These are phyloP conservation scores for Fusarium subtropicale DNA, from an alignment of 2,329 filamentous ascomycete genomes.

Conservation along the genomic window DNA sequence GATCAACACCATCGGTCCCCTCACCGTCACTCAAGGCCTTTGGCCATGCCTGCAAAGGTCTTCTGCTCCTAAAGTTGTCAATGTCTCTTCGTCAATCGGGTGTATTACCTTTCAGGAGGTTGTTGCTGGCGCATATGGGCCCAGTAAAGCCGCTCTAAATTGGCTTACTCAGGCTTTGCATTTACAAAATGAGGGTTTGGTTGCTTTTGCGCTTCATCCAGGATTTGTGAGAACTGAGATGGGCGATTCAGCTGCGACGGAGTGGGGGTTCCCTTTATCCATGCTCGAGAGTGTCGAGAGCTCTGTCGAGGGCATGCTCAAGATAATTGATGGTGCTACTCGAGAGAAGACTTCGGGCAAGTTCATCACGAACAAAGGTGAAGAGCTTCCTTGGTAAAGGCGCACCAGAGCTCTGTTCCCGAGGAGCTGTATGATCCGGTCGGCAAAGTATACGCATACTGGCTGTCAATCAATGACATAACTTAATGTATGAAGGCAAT, in stretches of 20 bases:
- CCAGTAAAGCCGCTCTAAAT: conserved; percentile 53
- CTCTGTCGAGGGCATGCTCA: conserved; percentile 50
- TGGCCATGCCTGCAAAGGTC: conserved; percentile 52
- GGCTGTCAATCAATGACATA: no score
- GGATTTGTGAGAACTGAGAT: conserved; percentile 53
- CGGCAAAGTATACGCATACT: not conserved
- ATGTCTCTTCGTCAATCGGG: conserved; percentile 53
- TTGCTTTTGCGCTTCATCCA: conserved; percentile 53
- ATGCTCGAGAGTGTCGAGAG: conserved; percentile 49
- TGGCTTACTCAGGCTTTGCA: conserved; percentile 50
- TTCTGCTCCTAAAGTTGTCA: conserved; percentile 50
- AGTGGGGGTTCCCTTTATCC: conserved; percentile 48
- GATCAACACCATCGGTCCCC: conserved; percentile 58
- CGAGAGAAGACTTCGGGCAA: conserved; percentile 50
- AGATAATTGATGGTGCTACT: conserved; percentile 53
- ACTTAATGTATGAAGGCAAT: no score
- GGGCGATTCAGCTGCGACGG: conserved; percentile 48
- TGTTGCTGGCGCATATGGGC: conserved; percentile 50
- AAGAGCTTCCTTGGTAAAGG: conserved; percentile 47
- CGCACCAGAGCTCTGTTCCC: not conserved
- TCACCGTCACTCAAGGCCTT: conserved; percentile 48
- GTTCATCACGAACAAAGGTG: conserved; percentile 50
- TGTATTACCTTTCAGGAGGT: conserved; percentile 51
- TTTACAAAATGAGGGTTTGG: conserved; percentile 42
- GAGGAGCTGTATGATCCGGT: not conserved